Evolutionary conservation across 805 yeast species (phyloP).

Genomic region (Blastobotrys attinorum): DNA sequence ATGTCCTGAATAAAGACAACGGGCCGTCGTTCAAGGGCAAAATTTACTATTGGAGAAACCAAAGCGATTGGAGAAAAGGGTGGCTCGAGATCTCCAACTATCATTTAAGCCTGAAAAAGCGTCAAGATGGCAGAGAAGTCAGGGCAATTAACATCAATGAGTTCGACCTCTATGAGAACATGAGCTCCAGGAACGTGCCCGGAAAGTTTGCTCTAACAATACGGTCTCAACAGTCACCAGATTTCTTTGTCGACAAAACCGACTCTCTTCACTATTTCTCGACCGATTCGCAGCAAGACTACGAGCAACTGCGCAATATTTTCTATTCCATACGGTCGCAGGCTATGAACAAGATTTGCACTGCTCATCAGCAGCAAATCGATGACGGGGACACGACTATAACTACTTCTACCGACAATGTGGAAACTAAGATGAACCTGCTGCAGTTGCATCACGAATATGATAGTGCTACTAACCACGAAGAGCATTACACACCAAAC

Average conservation of each 20-base stretch:
- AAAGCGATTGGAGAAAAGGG: conserved; percentile 13
- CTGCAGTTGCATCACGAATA: background rate
- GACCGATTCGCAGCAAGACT: conserved; percentile 19
- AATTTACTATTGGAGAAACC: conserved; percentile 5
- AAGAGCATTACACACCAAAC: too few species aligned
- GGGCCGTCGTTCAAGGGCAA: conserved; percentile 14
- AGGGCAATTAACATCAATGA: conserved; percentile 6
- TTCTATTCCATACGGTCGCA: conserved; percentile 23
- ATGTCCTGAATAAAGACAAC: conserved; percentile 19
- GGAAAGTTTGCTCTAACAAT: conserved; percentile 17
- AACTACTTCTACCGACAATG: too few species aligned
- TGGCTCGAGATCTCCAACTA: conserved; percentile 7
- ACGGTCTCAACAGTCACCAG: conserved; percentile 19
- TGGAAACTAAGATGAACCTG: background rate
- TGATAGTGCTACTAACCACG: too few species aligned
- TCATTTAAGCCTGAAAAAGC: conserved; percentile 7
- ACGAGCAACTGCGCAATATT: conserved; percentile 23
- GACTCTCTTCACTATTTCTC: conserved; percentile 19
- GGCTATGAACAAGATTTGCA: conserved; percentile 3
- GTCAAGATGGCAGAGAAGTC: conserved; percentile 5
- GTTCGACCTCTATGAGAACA: conserved; percentile 14
- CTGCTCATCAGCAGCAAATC: conserved; percentile 1
- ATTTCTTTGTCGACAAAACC: conserved; percentile 11
- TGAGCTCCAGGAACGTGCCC: conserved; percentile 15
- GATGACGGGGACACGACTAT: too few species aligned